Conservation (phyloP, 305 asterid genomes). For the Fraxinus xanthoxyloides region DNA sequence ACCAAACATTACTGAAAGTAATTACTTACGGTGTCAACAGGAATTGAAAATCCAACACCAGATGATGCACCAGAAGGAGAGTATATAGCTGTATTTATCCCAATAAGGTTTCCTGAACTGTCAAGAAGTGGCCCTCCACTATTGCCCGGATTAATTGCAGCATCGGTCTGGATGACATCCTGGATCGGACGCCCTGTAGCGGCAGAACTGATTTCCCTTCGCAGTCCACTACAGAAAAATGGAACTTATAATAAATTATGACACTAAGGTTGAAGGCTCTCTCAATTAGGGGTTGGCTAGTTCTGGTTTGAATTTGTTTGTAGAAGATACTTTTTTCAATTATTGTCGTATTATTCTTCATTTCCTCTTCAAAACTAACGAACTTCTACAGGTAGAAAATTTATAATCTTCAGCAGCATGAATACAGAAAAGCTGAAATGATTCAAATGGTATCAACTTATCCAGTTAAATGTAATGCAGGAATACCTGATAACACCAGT, state of each 20-base stretch:
- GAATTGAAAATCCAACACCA: slow-evolving; percentile 98
- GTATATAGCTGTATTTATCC: slow-evolving; percentile 97
- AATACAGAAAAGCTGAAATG: background rate
- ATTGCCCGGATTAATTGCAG: slow-evolving; percentile 98
- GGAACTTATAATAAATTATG: background rate
- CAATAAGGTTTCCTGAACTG: slow-evolving; percentile 92
- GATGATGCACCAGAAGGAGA: slow-evolving; percentile 99
- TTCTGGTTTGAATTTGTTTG: background rate
- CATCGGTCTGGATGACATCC: slow-evolving; percentile 98
- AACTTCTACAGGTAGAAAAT: slow-evolving; percentile 1
- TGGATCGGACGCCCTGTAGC: slow-evolving; percentile 99
- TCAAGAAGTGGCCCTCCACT: slow-evolving; percentile 99
- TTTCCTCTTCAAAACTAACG: slow-evolving; percentile 10
- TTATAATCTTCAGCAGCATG: slow-evolving; percentile 9
- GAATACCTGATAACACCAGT: slow-evolving; percentile 97
- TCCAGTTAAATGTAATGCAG: slow-evolving; percentile 8
- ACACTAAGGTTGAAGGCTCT: background rate
- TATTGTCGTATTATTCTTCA: background rate
- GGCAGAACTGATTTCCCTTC: slow-evolving; percentile 95
- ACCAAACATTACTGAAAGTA: background rate
- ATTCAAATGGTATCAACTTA: background rate
- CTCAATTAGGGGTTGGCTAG: background rate
- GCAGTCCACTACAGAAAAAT: slow-evolving; percentile 66
- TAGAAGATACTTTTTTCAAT: background rate
- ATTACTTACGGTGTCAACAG: slow-evolving; percentile 92